These are phyloP conservation scores for Eucalyptus tenuipes DNA, from an alignment of 345 rosid species.

Conservation along the genomic window DNA sequence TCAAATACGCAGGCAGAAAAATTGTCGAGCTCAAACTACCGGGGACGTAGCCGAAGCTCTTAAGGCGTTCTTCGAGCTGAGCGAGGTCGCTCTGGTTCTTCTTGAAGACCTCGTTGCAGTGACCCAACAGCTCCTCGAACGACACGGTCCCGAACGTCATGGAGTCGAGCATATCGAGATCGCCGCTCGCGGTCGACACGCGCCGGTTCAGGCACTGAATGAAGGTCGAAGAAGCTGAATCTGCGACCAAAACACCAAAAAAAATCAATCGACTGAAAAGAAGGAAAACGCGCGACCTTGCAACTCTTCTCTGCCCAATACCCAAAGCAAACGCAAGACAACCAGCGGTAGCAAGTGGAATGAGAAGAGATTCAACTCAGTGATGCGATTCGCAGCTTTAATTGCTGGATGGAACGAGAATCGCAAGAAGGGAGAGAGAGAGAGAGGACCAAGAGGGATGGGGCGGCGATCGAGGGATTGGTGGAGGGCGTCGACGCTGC, in stretches of 20 bases:
- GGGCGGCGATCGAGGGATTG: slow-evolving; percentile 70
- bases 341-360: not conserved
- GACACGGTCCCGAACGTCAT: slow-evolving; percentile 80
- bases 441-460: slow-evolving; percentile 50
- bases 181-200: slow-evolving; percentile 31
- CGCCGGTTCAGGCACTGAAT: slow-evolving; percentile 60
- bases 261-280: not conserved
- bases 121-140: slow-evolving; percentile 77
- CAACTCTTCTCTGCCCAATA: not conserved
- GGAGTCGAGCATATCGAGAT: slow-evolving; percentile 52
- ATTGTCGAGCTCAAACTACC: slow-evolving; percentile 5
- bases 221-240: slow-evolving; percentile 78
- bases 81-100: slow-evolving; percentile 34
- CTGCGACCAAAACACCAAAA: slow-evolving; percentile 7
- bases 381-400: not conserved
- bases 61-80: slow-evolving; percentile 34
- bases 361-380: not conserved
- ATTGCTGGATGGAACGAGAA: not conserved
- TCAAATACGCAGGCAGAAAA: not conserved
- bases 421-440: not conserved
- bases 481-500: slow-evolving; percentile 65
- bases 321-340: not conserved
- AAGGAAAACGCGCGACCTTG: not conserved
- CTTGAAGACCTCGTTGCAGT: slow-evolving; percentile 55
- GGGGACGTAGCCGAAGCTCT: slow-evolving; percentile 26